phyloP scores from a whole-genome alignment of 2,329 filamentous ascomycete species.

The Ceratocystis variospora region DNA sequence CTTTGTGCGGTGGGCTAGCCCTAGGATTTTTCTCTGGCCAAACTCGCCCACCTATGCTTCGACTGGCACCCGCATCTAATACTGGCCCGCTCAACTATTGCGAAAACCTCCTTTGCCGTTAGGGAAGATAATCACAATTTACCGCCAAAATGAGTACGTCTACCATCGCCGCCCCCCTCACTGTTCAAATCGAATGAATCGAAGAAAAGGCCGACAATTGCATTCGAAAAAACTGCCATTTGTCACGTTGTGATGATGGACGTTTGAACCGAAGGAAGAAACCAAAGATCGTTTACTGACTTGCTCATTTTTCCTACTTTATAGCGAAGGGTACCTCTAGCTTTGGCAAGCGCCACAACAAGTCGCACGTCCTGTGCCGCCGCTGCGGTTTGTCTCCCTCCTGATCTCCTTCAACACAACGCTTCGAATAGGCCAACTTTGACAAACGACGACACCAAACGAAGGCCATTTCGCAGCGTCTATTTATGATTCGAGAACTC shows the following conservation, averaged over 20 bases:
- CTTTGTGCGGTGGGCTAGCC: slow-evolving; percentile 17
- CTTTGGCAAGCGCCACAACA: slow-evolving; percentile 68
- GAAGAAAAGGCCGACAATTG: slow-evolving; percentile 18
- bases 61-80: slow-evolving; percentile 17
- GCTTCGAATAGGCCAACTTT: slow-evolving; percentile 18
- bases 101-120: slow-evolving; percentile 18
- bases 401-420: slow-evolving; percentile 7
- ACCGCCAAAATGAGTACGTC: slow-evolving; percentile 47
- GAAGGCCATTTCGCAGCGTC: neutral
- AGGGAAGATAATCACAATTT: slow-evolving; percentile 23
- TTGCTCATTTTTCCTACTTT: slow-evolving; percentile 19
- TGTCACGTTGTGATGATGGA: slow-evolving; percentile 14
- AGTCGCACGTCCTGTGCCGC: slow-evolving; percentile 96
- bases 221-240: slow-evolving; percentile 15
- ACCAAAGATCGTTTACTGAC: slow-evolving; percentile 18
- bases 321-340: slow-evolving; percentile 45
- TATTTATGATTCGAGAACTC: neutral
- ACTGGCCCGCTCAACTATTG: slow-evolving; percentile 18
- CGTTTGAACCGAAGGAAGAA: neutral
- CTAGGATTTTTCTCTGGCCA: slow-evolving; percentile 17
- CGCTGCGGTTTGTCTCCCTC: slow-evolving; percentile 68
- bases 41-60: slow-evolving; percentile 18
- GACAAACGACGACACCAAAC: slow-evolving; percentile 12
- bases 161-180: slow-evolving; percentile 13
- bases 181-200: slow-evolving; percentile 6